A percentile compares a stretch with the other conserved stretches of the same genome.
Evolutionary conservation across 2,329 filamentous ascomycete species (phyloP).

Genomic region (Geoglossum cookeanum): DNA sequence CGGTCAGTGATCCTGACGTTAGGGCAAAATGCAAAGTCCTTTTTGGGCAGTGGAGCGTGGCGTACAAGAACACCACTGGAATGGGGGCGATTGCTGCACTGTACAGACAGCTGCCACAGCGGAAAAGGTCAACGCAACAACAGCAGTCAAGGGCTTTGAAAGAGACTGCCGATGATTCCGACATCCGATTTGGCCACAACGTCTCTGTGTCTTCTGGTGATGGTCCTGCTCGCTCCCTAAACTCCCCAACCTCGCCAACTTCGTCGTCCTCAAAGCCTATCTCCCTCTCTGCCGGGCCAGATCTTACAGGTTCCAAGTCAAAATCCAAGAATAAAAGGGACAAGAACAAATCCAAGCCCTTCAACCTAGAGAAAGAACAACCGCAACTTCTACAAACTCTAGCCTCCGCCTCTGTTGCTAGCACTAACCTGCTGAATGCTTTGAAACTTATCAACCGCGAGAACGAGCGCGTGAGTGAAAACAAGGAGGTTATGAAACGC

Average conservation of each 20-base stretch:
- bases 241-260: constrained; percentile 13
- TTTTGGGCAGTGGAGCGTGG: constrained; percentile 68
- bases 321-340: constrained; percentile 33
- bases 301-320: constrained; percentile 29
- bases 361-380: constrained; percentile 76
- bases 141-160: constrained; percentile 66
- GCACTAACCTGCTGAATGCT: constrained; percentile 77
- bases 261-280: constrained; percentile 7
- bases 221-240: neutral
- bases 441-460: constrained; percentile 86
- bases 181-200: constrained; percentile 35
- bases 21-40: constrained; percentile 71
- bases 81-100: constrained; percentile 63
- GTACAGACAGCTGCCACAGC: constrained; percentile 48
- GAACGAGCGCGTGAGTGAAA: constrained; percentile 69
- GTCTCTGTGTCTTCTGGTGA: neutral
- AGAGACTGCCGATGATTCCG: constrained; percentile 57
- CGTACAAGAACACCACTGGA: constrained; percentile 65
- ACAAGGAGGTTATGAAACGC: constrained; percentile 49
- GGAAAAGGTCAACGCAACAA: constrained; percentile 54
- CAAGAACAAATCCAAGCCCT: constrained; percentile 35
- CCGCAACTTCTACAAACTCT: constrained; percentile 74
- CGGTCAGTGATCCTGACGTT: constrained; percentile 71
- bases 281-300: constrained; percentile 15
- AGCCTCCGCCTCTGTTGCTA: constrained; percentile 70